Percentiles rank a stretch among this genome's conserved stretches.
Evolutionary conservation across 768 basidiomycete species (phyloP).

Genomic region (Phaeolepiota aurea): DNA sequence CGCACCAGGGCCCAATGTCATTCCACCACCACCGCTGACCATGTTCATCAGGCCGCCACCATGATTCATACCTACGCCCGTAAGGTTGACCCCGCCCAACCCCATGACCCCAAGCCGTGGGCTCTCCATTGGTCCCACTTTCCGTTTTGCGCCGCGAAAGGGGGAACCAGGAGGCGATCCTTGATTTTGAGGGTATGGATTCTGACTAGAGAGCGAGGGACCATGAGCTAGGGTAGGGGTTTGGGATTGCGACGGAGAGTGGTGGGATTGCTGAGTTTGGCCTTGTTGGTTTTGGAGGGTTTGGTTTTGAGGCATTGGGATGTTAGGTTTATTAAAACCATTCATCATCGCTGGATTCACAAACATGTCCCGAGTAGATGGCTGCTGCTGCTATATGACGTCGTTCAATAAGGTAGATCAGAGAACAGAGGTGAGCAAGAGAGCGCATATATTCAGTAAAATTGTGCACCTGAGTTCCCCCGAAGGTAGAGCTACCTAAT

Average conservation of each 20-base stretch:
- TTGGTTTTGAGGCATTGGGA: background rate
- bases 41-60: slow-evolving; percentile 1
- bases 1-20: slow-evolving; percentile 1
- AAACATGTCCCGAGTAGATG: background rate
- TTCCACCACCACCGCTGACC: background rate
- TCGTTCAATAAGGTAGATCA: too few relatives aligned
- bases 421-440: too few relatives aligned
- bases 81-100: slow-evolving; percentile 2
- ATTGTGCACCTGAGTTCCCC: background rate
- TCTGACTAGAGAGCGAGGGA: background rate
- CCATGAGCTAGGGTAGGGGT: background rate
- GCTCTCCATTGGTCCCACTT: slow-evolving; percentile 13
- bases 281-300: background rate
- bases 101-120: slow-evolving; percentile 10
- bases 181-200: slow-evolving; percentile 7
- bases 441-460: too few relatives aligned
- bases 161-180: slow-evolving; percentile 15
- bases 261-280: slow-evolving; percentile 2
- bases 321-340: background rate
- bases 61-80: slow-evolving; percentile 8
- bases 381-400: too few relatives aligned
- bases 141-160: slow-evolving; percentile 21
- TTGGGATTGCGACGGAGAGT: slow-evolving; percentile 2
- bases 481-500: background rate
- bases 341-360: background rate